Conservation (phyloP, 164 flowering plant species). For the Tetrastigma voinierianum region DNA sequence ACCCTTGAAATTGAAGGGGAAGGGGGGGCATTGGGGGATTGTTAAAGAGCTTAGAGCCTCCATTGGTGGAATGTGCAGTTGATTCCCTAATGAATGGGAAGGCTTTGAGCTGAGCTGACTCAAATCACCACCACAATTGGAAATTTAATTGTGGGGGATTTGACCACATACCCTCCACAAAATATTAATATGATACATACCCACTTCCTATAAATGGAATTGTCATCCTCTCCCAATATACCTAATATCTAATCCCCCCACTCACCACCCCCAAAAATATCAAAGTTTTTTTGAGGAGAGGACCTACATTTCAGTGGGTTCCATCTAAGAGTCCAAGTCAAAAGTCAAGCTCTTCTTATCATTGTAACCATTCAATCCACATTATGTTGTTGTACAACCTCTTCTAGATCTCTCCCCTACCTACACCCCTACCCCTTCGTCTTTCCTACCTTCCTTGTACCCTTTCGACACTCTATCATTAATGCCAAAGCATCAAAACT, state of each 20-base stretch:
- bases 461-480: too few species aligned
- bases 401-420: background rate
- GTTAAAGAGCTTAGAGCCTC: slow-evolving; percentile 10
- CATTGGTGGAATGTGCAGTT: slow-evolving; percentile 26
- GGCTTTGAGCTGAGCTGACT: slow-evolving; percentile 17
- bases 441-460: too few species aligned
- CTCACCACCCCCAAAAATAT: background rate
- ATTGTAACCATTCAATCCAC: slow-evolving; percentile 16
- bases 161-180: slow-evolving; percentile 28
- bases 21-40: background rate
- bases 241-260: slow-evolving; percentile 19
- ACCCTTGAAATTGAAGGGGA: background rate
- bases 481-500: too few species aligned
- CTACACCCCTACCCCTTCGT: background rate
- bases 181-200: slow-evolving; percentile 5
- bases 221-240: slow-evolving; percentile 15
- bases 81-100: slow-evolving; percentile 23
- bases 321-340: slow-evolving; percentile 20
- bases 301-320: slow-evolving; percentile 12
- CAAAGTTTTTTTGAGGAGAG: background rate
- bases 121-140: slow-evolving; percentile 14
- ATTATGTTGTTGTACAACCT: slow-evolving; percentile 3
- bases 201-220: slow-evolving; percentile 32
- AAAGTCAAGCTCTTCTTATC: slow-evolving; percentile 22
- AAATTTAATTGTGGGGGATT: slow-evolving; percentile 17